These are phyloP conservation scores for Salix viminalis DNA, from an alignment of 345 rosid species.

Conservation along the genomic window DNA sequence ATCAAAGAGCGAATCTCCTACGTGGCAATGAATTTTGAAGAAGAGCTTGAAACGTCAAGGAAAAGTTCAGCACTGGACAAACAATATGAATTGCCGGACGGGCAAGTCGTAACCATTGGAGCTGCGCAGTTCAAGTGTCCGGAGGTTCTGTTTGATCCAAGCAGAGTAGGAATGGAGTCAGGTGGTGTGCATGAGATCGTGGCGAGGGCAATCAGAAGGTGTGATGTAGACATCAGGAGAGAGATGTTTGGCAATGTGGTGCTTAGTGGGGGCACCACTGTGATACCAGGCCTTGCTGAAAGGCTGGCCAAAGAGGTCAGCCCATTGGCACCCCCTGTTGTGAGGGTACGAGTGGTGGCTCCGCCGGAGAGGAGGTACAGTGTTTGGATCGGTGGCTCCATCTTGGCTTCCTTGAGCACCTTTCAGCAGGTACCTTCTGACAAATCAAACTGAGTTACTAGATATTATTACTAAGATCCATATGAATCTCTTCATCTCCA, in stretches of 20 bases:
- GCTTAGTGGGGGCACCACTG: slow-evolving; percentile 49
- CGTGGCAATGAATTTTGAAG: slow-evolving; percentile 40
- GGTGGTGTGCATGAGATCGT: slow-evolving; percentile 45
- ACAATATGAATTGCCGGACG: slow-evolving; percentile 49
- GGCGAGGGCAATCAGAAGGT: slow-evolving; percentile 38
- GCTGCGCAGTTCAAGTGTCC: slow-evolving; percentile 45
- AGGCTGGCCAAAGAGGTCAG: slow-evolving; percentile 45
- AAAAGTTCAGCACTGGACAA: slow-evolving; percentile 37
- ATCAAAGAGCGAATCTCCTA: slow-evolving; percentile 46
- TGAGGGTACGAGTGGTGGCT: slow-evolving; percentile 48
- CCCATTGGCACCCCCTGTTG: slow-evolving; percentile 39
- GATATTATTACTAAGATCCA: too few relatives aligned
- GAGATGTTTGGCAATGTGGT: slow-evolving; percentile 48
- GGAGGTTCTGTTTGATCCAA: slow-evolving; percentile 46
- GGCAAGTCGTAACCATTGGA: slow-evolving; percentile 48
- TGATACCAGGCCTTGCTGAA: slow-evolving; percentile 46
- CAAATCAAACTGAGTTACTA: too few relatives aligned
- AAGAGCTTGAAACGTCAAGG: slow-evolving; percentile 39
- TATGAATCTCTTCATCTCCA: too few relatives aligned
- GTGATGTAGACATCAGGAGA: slow-evolving; percentile 44
- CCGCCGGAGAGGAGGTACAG: slow-evolving; percentile 52
- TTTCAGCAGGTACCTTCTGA: slow-evolving; percentile 36
- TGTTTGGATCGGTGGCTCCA: slow-evolving; percentile 57
- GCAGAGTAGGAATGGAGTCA: slow-evolving; percentile 38
- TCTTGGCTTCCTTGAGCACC: slow-evolving; percentile 49